Evolutionary conservation across 2,329 filamentous ascomycete genomes (phyloP), one percentile per base, ranked within the genome.

Genomic region (Myriosclerotinia curreyana): DNA sequence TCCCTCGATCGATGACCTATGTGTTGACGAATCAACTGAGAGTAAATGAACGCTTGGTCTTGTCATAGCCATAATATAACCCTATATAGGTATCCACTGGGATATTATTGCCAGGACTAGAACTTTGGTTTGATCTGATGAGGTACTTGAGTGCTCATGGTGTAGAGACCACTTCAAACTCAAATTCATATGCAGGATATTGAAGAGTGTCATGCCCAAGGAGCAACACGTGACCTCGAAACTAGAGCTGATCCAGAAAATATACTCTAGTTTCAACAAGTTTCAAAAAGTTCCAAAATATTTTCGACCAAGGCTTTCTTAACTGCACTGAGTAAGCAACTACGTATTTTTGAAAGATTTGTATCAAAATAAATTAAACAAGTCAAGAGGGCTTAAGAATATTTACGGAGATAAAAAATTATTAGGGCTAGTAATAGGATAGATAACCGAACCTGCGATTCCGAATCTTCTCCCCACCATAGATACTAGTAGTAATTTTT

Each of bases 381-480:
- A 36, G 42, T 31, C 14, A 36, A 28, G 14, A 48, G 55, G 7
- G 14, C 17, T 28, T 11, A 31, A 58, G 28, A 48, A 58, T 46
- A 46, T 34, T 58, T 22, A 53, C 25, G 54, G 31, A 46, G 28
- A 49, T n/a, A 63, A 40, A 56, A 40, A 56, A 25, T 53, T 36
- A 49, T 62, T 63, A 42, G 54, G 42, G 54, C 61, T 58, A 63
- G 61, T 46, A 42, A 49, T 62, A 56, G 42, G 28, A 55, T 46
- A 44, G 61, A 63, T 63, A 63, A 63, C 61, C 61, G 61, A 63
- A 63, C 22, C 34, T 20, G 53, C 53, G 42, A 38, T 56, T 58
- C 40, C 40, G 52, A 48, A 63, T 63, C 60, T 56, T 58, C 44
- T 31, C 55, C 55, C 55, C 55, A 59, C 55, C 28, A 49, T 22